phyloP scores from a whole-genome alignment of 139 green algal species.

The Gonium pectorale region DNA sequence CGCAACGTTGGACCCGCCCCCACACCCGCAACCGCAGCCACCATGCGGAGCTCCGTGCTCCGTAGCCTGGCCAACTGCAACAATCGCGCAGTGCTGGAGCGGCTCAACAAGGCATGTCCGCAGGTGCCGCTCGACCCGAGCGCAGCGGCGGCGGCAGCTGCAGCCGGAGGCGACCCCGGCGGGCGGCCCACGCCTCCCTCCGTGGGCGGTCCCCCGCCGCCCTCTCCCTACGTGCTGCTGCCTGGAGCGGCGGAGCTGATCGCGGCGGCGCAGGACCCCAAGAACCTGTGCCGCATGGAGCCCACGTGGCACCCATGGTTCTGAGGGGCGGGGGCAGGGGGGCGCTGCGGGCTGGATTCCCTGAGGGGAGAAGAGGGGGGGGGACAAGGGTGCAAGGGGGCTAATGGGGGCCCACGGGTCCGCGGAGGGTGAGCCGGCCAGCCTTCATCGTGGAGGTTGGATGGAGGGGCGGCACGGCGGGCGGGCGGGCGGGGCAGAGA shows the following conservation, averaged over 20 bases:
- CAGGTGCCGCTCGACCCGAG: slow-evolving; percentile 20
- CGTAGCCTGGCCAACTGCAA: slow-evolving; percentile 47
- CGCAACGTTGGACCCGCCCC: too few relatives aligned
- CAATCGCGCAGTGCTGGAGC: slow-evolving; percentile 12
- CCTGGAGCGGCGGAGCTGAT: slow-evolving; percentile 81
- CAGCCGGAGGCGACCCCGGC: neutral
- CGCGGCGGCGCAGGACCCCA: slow-evolving; percentile 73
- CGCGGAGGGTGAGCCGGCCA: too few relatives aligned
- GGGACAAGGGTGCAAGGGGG: too few relatives aligned
- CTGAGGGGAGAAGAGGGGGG: too few relatives aligned
- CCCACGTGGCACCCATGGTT: slow-evolving; percentile 93
- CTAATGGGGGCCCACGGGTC: too few relatives aligned
- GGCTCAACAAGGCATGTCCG: slow-evolving; percentile 15
- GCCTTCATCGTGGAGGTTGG: too few relatives aligned
- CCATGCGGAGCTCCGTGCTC: too few relatives aligned
- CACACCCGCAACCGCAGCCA: too few relatives aligned
- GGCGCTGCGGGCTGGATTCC: too few relatives aligned
- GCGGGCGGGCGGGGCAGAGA: too few relatives aligned
- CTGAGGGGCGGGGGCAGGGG: slow-evolving; percentile 49
- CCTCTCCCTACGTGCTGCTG: slow-evolving; percentile 68
- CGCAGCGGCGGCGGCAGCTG: neutral
- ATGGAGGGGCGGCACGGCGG: too few relatives aligned
- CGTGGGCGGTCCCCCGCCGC: neutral
- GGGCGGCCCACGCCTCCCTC: neutral
- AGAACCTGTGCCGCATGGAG: slow-evolving; percentile 94